Evolutionary conservation across 345 rosid species (phyloP), one percentile per base, ranked within the genome.

Genomic region (Arabidopsis arenosa): DNA sequence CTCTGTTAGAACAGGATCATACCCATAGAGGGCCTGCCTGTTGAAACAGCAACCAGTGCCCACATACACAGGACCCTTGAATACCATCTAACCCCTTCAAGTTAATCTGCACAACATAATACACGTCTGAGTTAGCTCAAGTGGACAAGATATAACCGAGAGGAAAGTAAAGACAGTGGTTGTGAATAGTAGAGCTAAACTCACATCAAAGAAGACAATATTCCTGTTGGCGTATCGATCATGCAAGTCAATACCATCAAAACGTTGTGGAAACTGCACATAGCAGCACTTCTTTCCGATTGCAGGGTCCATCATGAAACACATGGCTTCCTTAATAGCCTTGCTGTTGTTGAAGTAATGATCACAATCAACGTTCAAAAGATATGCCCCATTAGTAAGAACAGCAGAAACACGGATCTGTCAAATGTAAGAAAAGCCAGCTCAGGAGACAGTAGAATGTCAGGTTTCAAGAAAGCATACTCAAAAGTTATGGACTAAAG

Each of bases 11-110:
- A 95, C 91, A 32, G 97, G 97, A 79, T 95, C 99, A 79, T 95
- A 95, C 32, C 99, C 99, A 76, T 95, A 95, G 7, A 95, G 72
- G 13, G 99, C 97, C 76, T 92, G 97, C 77, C 99, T 89, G 76
- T 95, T 92, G 86, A 95, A 95, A 85, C 99, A 95, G 74, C 96
- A 89, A 77, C 99, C 99, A 74, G 97, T 95, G 66, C 99, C 99
- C 67, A 95, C 99, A 79, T 95, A 95, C 5, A 92, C 97, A n/a
- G 97, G 99, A 70, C 99, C 99, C 65, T 95, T 95, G 99, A 77
- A 95, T 82, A 60, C 97, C 99, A 52, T 95, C 99, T 17, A 82
- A 81, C 74, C 99, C 99, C 78, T 95, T 95, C 93, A 95, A 84
- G 86, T 95, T 95, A 80, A 95, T 89, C 99, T 95, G 85, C 78